Evolutionary conservation across 768 basidiomycete genomes (phyloP), one percentile per base, ranked within the genome.

Genomic region (Chalciporus pseudorubinellus): DNA sequence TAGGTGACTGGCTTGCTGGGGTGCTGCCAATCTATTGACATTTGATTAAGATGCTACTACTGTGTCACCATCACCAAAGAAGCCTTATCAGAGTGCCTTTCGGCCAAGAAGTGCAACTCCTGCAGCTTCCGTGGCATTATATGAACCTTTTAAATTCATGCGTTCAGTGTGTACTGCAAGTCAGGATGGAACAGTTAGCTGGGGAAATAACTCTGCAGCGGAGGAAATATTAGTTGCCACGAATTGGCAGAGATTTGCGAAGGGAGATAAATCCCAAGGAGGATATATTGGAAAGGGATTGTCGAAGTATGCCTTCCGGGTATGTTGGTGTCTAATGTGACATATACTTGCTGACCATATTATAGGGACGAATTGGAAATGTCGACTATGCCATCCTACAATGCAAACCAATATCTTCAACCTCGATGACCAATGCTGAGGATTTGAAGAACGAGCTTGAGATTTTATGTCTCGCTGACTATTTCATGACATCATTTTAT

Each of bases 221-320:
- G 48, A 49, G 14, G 24, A 49, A 11, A 56, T 61, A 7, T 47
- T 50, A 20, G 34, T 62, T 39, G 34, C 46, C 7, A 28, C 22
- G 19, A 47, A 50, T 13, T 62, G 53, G 53, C 49, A 50, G 49
- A 5, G 21, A 6, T 49, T 43, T 20, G 16, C 45, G 6, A 19
- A 31, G 6, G 46, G 50, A 18, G 45, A 18, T 16, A 41, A 50
- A 16, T 45, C 44, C 4, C 6, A 28, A 16, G 45, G 44, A n/a
- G 59, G 53, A 26, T 58, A 58, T 45, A 26, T 60, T 46, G 26
- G 48, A 0, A 52, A 46, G 19, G 59, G 59, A 13, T 39, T 52
- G 9, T 46, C 44, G 26, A 62, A 62, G 20, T 56, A 39, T 53
- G 57, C 44, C 0, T 62, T 56, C 18, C 22, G 9, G 1, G 59